A percentile compares a stretch with the other conserved stretches of the same genome.
Evolutionary conservation across 805 yeast genomes (phyloP).

Genomic region (Lachancea thermotolerans): DNA sequence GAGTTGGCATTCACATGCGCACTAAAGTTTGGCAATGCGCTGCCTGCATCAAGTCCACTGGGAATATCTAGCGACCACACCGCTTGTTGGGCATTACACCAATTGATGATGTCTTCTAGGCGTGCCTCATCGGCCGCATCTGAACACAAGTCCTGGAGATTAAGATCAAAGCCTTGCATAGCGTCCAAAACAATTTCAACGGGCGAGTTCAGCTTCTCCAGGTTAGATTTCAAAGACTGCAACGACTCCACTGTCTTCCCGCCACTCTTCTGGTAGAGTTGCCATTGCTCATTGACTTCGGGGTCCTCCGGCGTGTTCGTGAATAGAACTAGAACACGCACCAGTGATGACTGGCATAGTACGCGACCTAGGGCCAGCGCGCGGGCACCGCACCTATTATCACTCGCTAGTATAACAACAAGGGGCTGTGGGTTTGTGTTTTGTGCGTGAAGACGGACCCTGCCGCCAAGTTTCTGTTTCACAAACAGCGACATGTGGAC

Average conservation of each 20-base stretch:
- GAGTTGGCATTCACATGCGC: constrained; percentile 43
- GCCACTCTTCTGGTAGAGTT: constrained; percentile 52
- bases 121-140: constrained; percentile 18
- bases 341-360: constrained; percentile 51
- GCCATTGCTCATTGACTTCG: constrained; percentile 42
- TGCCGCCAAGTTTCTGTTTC: constrained; percentile 61
- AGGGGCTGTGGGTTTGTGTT: constrained; percentile 79
- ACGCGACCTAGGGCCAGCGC: constrained; percentile 78
- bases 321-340: constrained; percentile 53
- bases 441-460: constrained; percentile 51
- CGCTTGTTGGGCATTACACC: constrained; percentile 46
- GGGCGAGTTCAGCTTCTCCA: constrained; percentile 52
- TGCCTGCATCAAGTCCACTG: constrained; percentile 75
- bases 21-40: constrained; percentile 45
- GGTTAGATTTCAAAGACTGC: constrained; percentile 32
- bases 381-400: constrained; percentile 64
- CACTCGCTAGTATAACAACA: constrained; percentile 65
- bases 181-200: constrained; percentile 78
- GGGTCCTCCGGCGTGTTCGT: constrained; percentile 25
- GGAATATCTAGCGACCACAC: constrained; percentile 66
- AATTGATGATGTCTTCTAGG: constrained; percentile 42
- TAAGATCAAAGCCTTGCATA: constrained; percentile 69
- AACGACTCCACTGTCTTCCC: constrained; percentile 52
- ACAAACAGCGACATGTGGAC: constrained; percentile 56
- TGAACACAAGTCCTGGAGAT: constrained; percentile 7